A percentile compares a stretch with the other conserved stretches of the same genome.
Evolutionary conservation across 176 grass and related monocot species (phyloP).

Genomic region (Panicum miliaceum): DNA sequence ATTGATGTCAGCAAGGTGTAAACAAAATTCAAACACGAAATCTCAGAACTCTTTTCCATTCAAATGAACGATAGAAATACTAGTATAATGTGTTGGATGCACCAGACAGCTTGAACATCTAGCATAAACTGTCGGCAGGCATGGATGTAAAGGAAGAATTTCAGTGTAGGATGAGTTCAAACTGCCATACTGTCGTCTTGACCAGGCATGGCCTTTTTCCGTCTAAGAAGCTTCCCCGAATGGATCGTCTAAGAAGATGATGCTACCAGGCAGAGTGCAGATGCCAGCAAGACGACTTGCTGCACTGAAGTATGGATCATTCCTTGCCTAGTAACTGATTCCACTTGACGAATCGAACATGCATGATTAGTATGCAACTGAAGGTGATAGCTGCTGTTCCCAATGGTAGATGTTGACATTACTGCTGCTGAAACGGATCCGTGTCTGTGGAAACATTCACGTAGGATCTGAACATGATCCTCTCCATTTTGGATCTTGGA

Average conservation of each 20-base stretch:
- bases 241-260: not conserved
- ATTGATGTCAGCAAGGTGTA: not conserved
- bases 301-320: not conserved
- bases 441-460: not conserved
- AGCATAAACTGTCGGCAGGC: not conserved
- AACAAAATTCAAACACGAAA: not conserved
- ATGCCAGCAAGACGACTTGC: not conserved
- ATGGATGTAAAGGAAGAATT: not conserved
- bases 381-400: not conserved
- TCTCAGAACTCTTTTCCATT: not conserved
- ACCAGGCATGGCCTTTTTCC: not conserved
- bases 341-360: not conserved
- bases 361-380: conserved; percentile 23
- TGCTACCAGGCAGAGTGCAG: not conserved
- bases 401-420: not conserved
- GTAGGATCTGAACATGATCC: not conserved
- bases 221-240: conserved; percentile 15
- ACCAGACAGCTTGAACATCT: not conserved
- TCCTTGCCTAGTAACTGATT: not conserved
- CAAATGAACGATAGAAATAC: not conserved
- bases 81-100: not conserved
- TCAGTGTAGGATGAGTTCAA: not conserved
- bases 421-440: not conserved
- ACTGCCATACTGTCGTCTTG: not conserved
- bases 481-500: not conserved